Conservation (phyloP, 192 early-diverging fungal genomes). For the Backusella macrospora region DNA sequence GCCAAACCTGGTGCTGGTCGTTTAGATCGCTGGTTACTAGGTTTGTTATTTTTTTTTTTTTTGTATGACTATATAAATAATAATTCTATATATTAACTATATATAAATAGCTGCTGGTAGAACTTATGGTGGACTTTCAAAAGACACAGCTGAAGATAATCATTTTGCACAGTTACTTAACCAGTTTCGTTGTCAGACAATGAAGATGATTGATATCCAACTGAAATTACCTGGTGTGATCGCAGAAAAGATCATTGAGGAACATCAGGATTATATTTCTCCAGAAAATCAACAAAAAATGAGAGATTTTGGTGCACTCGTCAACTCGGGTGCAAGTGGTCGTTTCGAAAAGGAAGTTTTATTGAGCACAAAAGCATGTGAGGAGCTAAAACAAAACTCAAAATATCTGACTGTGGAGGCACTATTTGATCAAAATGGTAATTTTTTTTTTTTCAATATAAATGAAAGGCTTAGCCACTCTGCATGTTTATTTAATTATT, state of each 20-base stretch:
- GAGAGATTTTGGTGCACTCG: slow-evolving; percentile 15
- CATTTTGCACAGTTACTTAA: slow-evolving; percentile 33
- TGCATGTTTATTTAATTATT: neutral
- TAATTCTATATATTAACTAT: neutral
- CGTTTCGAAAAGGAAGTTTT: slow-evolving; percentile 27
- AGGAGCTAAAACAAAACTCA: slow-evolving; percentile 19
- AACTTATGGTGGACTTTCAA: slow-evolving; percentile 30
- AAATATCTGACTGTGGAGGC: slow-evolving; percentile 21
- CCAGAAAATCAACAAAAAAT: slow-evolving; percentile 18
- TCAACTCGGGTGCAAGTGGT: slow-evolving; percentile 33
- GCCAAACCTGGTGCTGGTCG: slow-evolving; percentile 27
- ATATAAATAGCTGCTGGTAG: slow-evolving; percentile 27
- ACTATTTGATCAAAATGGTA: slow-evolving; percentile 26
- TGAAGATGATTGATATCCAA: slow-evolving; percentile 27
- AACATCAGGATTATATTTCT: neutral
- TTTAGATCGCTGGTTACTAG: slow-evolving; percentile 26
- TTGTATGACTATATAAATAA: neutral
- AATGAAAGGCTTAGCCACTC: neutral
- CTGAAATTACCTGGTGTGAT: slow-evolving; percentile 17
- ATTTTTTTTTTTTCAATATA: neutral
- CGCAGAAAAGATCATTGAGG: slow-evolving; percentile 16
- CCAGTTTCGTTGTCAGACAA: slow-evolving; percentile 29
- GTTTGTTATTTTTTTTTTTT: slow-evolving; percentile 5
- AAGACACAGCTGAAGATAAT: slow-evolving; percentile 20
- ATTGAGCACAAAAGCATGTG: slow-evolving; percentile 30